These are phyloP conservation scores for Candida sphagnicola DNA, from an alignment of 805 yeast genomes.

Conservation along the genomic window DNA sequence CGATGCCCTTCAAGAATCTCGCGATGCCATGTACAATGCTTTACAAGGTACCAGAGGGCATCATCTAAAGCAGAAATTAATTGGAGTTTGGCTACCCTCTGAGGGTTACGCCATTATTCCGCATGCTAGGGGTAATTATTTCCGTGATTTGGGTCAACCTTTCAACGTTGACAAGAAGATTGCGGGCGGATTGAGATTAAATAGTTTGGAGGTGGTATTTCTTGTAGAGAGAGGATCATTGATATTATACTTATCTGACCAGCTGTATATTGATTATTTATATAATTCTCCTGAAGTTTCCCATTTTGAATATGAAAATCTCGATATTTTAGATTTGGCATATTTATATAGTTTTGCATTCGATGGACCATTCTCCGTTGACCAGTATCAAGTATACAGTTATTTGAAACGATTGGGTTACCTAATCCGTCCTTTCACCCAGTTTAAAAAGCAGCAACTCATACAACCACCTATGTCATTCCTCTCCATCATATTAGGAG, in stretches of 20 bases:
- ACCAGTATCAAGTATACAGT: slow-evolving; percentile 64
- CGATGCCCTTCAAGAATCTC: slow-evolving; percentile 45
- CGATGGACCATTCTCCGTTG: slow-evolving; percentile 35
- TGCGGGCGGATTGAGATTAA: slow-evolving; percentile 42
- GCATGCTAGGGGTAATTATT: slow-evolving; percentile 64
- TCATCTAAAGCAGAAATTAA: slow-evolving; percentile 44
- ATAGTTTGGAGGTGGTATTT: slow-evolving; percentile 69
- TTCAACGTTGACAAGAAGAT: slow-evolving; percentile 15
- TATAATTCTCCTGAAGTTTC: slow-evolving; percentile 7
- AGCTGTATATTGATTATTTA: slow-evolving; percentile 17
- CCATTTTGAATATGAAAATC: slow-evolving; percentile 17
- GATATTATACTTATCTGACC: slow-evolving; percentile 23
- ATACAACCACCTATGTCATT: too few species aligned
- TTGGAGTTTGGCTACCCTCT: slow-evolving; percentile 43
- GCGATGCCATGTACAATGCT: slow-evolving; percentile 71
- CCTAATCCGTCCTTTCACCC: slow-evolving; percentile 38
- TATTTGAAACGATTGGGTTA: slow-evolving; percentile 77
- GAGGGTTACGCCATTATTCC: slow-evolving; percentile 26
- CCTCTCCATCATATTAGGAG: too few species aligned
- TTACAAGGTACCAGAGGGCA: slow-evolving; percentile 48
- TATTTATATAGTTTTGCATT: slow-evolving; percentile 57
- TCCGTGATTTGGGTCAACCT: slow-evolving; percentile 68
- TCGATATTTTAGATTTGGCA: slow-evolving; percentile 51
- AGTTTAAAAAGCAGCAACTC: neutral
- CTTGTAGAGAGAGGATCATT: slow-evolving; percentile 73